Evolutionary conservation across 1,284 basidiomycete genomes (phyloP), one percentile per base, ranked within the genome.

Genomic region (Stereum hirsutum): DNA sequence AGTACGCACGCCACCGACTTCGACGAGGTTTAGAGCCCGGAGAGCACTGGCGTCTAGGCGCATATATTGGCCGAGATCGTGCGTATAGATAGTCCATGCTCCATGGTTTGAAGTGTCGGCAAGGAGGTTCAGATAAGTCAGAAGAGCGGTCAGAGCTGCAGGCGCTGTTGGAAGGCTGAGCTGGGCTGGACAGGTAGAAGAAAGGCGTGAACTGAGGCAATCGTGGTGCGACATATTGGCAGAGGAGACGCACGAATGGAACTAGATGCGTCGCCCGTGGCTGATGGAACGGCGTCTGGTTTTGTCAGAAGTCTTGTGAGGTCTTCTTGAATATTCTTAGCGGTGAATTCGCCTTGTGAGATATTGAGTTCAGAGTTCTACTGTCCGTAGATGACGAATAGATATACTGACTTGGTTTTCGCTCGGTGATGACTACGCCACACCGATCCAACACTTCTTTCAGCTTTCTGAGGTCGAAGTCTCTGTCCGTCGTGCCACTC

Each of bases 51-150:
- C 90, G 61, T 99, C 96, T 11, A 99, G 76, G 46, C 86, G 87
- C 87, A 99, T 96, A 61, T 86, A 99, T 57, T 93, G 93, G 1
- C 86, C 81, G 1, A 99, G 72, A 57, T 99, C 94, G 59, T 99
- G 94, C 0, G 84, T 88, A 39, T 75, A 75, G 8, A 99, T 72
- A 7, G 73, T 75, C 66, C 85, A 99, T 52, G 83, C 77, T 38
- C 83, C 85, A 54, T 89, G 83, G 57, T 96, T 92, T 6, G 80
- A 72, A 5, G 83, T 65, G 55, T 97, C 91, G 11, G 78, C 70
- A n/a, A 94, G 70, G 11, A 99, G 78, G 17, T 76, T 74, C 1
- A 99, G 78, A 58, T 96, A 98, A 4, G 72, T 69, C 45, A 96
- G 74, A 12, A 99, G 72, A 0, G 92, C 95, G 2, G 85, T 72